Conservation (phyloP, 257 asterid species). For the Penstemon eatonii region DNA sequence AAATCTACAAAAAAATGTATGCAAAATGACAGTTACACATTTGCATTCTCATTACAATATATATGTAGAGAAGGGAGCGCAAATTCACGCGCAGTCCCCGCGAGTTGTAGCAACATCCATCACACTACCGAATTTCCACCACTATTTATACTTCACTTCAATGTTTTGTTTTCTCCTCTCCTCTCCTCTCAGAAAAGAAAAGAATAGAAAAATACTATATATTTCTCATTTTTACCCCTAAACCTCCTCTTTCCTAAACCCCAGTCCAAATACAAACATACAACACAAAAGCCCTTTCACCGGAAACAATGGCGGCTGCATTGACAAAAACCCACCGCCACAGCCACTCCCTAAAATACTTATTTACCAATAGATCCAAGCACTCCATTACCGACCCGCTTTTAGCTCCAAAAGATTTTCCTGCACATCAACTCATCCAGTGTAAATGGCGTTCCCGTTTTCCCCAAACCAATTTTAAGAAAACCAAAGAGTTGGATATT, state of each 20-base stretch:
- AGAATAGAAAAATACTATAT: neutral
- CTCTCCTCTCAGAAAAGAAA: no score
- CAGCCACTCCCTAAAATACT: neutral
- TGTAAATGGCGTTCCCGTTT: slow-evolving; percentile 40
- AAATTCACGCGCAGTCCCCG: no score
- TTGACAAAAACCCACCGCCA: slow-evolving; percentile 20
- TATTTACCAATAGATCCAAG: slow-evolving; percentile 6
- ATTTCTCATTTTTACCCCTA: neutral
- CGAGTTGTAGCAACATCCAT: no score
- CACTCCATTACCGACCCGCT: slow-evolving; percentile 28
- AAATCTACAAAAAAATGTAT: no score
- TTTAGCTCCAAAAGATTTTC: slow-evolving; percentile 11
- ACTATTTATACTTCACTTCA: no score
- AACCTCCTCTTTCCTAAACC: slow-evolving; percentile 21
- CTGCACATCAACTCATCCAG: slow-evolving; percentile 35
- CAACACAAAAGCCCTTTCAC: slow-evolving; percentile 10
- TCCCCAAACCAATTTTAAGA: slow-evolving; percentile 25
- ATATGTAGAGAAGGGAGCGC: no score
- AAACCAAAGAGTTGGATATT: slow-evolving; percentile 44
- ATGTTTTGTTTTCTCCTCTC: no score
- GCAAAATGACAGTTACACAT: no score
- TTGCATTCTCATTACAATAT: no score
- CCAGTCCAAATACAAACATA: neutral
- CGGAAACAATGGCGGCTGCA: slow-evolving; percentile 48
- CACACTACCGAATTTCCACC: no score